These are phyloP conservation scores for Tuber magnatum DNA, from an alignment of 495 filamentous ascomycete species.

Conservation along the genomic window DNA sequence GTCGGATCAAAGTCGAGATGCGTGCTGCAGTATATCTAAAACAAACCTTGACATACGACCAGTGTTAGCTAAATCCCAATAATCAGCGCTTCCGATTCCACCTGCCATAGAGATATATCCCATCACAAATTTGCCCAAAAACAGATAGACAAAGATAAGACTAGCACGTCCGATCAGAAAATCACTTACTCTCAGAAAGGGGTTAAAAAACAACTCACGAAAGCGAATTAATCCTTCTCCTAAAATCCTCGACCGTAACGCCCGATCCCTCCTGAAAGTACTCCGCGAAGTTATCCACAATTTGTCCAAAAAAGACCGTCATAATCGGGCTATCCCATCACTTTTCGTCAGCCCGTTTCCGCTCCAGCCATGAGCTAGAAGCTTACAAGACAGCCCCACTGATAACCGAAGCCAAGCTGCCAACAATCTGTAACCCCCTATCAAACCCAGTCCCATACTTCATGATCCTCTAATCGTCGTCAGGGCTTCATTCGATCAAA, in stretches of 20 bases:
- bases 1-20: conserved; percentile 51
- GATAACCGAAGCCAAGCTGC: conserved; percentile 15
- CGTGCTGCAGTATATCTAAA: conserved; percentile 51
- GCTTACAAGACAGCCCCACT: conserved; percentile 27
- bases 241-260: conserved; percentile 31
- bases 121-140: conserved; percentile 52
- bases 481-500: neutral
- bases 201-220: conserved; percentile 12
- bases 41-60: conserved; percentile 41
- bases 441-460: conserved; percentile 22
- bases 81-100: neutral
- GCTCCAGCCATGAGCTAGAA: neutral
- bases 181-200: neutral
- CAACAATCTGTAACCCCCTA: conserved; percentile 22
- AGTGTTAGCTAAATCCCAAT: conserved; percentile 27
- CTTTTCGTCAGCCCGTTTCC: neutral
- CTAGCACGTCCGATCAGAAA: conserved; percentile 6
- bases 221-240: conserved; percentile 30
- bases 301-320: conserved; percentile 40
- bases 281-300: conserved; percentile 20
- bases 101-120: conserved; percentile 51
- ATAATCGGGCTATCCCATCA: conserved; percentile 33
- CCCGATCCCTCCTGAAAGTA: conserved; percentile 19
- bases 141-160: conserved; percentile 52
- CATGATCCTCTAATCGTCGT: conserved; percentile 21